Evolutionary conservation across 1,139 yeast genomes (phyloP), one percentile per base, ranked within the genome.

Genomic region (Kodamaea sp.): DNA sequence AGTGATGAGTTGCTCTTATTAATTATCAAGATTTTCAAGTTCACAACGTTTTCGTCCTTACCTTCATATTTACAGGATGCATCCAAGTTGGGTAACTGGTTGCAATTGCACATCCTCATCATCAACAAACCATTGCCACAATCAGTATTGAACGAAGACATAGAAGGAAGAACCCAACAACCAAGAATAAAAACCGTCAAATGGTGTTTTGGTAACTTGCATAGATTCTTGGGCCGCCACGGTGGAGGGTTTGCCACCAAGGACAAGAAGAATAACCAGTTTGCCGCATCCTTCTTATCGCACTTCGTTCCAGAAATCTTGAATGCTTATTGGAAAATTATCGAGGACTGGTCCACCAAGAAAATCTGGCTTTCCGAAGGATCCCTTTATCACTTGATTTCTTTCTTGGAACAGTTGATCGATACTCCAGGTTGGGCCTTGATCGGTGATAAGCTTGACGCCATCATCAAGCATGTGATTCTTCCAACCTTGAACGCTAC

Each of bases 171-270:
- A 44, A 46, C 52, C 3, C 44, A 54, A 15, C 70, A 71, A 46
- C 78, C 76, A 26, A 60, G 85, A 46, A 67, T 77, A 16, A 81
- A 80, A 48, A 72, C 83, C 24, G 76, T 78, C 35, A 83, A 83
- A 57, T 83, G 90, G 90, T 78, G 82, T 34, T 81, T 78, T 56
- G 88, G 82, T 19, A 83, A 83, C 49, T 58, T 83, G 37, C 77
- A 78, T 44, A 68, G 83, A 48, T 65, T 83, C 30, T 74, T 73
- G 42, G 62, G 72, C 36, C 76, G 77, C 51, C 81, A 75, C 48
- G 80, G 79, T 20, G 78, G 77, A 21, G 73, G 76, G 2, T 50
- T 59, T 32, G 52, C 61, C 39, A 61, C 78, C 31, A 66, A 59
- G 48, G 61, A 53, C 44, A 71, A 53, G 37, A 55, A 51, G 5